phyloP scores from a whole-genome alignment of 768 basidiomycete species.

The Tulasnella sp. region DNA sequence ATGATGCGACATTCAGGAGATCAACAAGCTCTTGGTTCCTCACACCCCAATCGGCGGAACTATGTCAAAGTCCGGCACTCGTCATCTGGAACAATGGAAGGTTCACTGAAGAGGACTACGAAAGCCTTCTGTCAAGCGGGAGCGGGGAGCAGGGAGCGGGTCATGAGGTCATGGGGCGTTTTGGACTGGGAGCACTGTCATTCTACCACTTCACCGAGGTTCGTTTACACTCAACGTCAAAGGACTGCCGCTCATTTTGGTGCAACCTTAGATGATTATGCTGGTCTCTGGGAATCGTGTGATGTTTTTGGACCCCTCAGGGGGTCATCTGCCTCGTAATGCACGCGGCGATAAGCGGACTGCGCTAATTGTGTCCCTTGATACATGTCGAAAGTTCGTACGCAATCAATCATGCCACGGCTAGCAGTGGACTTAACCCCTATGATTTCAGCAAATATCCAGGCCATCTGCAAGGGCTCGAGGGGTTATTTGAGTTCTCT shows the following conservation, averaged over 20 bases:
- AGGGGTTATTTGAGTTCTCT: conserved; percentile 35
- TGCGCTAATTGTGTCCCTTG: not conserved
- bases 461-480: conserved; percentile 32
- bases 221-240: conserved; percentile 31
- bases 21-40: conserved; percentile 20
- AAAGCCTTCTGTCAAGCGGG: conserved; percentile 37
- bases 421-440: conserved; percentile 28
- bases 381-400: conserved; percentile 14
- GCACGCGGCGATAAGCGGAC: not conserved
- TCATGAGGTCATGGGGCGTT: conserved; percentile 37
- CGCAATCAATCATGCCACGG: conserved; percentile 39
- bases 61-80: conserved; percentile 31
- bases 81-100: conserved; percentile 36
- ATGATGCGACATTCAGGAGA: conserved; percentile 22
- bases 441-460: conserved; percentile 30
- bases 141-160: conserved; percentile 36
- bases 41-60: conserved; percentile 30
- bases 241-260: conserved; percentile 2
- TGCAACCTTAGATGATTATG: conserved; percentile 23
- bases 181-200: conserved; percentile 41
- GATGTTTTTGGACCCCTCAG: conserved; percentile 39
- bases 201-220: conserved; percentile 47
- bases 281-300: conserved; percentile 27
- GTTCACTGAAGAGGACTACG: conserved; percentile 36
- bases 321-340: conserved; percentile 30